Base-by-base conservation (phyloP, 495 filamentous ascomycete genomes). In the Talaromyces trachyspermus region DNA sequence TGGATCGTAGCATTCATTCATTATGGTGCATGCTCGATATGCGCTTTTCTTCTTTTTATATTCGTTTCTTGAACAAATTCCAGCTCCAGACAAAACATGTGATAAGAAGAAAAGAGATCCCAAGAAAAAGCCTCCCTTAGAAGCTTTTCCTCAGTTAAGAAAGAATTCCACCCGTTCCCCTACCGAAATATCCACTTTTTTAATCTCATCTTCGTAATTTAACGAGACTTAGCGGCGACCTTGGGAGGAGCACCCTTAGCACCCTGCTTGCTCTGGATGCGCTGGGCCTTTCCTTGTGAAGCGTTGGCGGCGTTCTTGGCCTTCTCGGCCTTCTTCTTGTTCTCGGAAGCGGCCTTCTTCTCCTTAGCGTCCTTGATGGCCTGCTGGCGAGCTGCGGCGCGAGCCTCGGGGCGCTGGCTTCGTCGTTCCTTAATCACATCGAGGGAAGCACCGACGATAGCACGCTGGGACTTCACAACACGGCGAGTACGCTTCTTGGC, bases 381-480 rank as follows among this genome's bases (percentile, higher is more conserved):
- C 60, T 83, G 76, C 52, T 79, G 74, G 70, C 92, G 92, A 62
- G 89, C 90, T 61, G 94, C 92, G 59, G 79, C 77, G 64, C 92
- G 91, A 68, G 88, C 92, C 76, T 97, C 92, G 53, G 92, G 92
- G 57, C 94, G 88, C 77, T 83, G 76, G 52, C 78, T 70, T 64
- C 92, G 91, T 74, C 88, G 88, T 83, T 99, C 92, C 82, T 97
- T 99, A 81, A 99, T 97, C 59, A 95, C 86, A 60, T 99, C 94
- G 71, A 99, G 89, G 57, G 90, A 94, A 59, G 90, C 90, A 80
- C 92, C 92, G 64, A 97, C 92, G 78, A 99, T 94, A 64, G 86
- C 89, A 77, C 92, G 90, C 81, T 99, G 92, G 69, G 84, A 72
- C 85, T 99, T 99, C 75, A 99, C 86, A 58, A 88, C 90, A 64